Base-by-base conservation (phyloP, 495 filamentous ascomycete species). In the Penicillium odoratum region DNA sequence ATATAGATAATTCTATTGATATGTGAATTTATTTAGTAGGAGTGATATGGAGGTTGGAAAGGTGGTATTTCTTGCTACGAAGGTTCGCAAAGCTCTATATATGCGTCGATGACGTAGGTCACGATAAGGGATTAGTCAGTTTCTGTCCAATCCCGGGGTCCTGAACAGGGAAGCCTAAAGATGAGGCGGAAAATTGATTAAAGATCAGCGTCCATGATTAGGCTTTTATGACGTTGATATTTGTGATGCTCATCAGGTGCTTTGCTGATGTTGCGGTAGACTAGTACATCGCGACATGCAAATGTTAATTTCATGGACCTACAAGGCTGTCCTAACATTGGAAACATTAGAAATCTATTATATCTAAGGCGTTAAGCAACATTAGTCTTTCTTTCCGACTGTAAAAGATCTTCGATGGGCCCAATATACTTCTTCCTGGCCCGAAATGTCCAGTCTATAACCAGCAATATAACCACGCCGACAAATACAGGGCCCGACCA, bases 401-500 rank as follows among this genome's bases (percentile, higher is more conserved):
- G 33, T 21, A 59, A 25, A 28, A 62, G 40, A 53, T 56, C 51
- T 52, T 56, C 54, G 8, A 49, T 42, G 10, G 61, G 61, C n/a
- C 60, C 64, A 45, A 51, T 51, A 50, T 57, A 61, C 49, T 55
- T 63, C 21, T 55, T 58, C 48, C 65, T 71, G 0, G 70, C 78
- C 36, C 66, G 64, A n/a, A 66, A 43, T 30, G 71, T 59, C 65
- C 74, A 79, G 48, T 72, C 71, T 25, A 69, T 50, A 7, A 72
- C 49, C 8, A 69, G 61, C 33, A 78, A 72, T 9, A 69, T 10
- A 28, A 74, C 47, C 31, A 74, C 72, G 6, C 57, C 58, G 15
- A 66, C 64, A 29, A 74, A 70, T 1, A 79, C 69, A 9, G 73
- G 61, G 4, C 74, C 64, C 26, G 66, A 69, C 56, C 75, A 75